A percentile compares a stretch with the other conserved stretches of the same genome.
These are phyloP conservation scores for Fremontodendron californicum DNA, from an alignment of 345 rosid species.

Conservation along the genomic window DNA sequence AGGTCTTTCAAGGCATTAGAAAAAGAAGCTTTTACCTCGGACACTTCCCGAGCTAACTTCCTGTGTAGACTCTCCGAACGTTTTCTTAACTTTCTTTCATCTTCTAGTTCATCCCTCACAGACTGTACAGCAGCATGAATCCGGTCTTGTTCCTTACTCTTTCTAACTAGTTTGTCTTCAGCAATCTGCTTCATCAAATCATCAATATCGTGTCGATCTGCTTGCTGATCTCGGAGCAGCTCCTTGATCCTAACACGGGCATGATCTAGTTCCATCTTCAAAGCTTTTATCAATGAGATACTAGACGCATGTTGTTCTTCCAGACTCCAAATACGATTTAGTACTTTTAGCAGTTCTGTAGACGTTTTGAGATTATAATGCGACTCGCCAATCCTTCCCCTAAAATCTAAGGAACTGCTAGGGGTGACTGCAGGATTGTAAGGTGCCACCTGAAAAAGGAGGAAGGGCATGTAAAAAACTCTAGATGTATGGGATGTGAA, in stretches of 20 bases:
- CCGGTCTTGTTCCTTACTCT: conserved; percentile 73
- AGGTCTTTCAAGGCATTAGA: conserved; percentile 53
- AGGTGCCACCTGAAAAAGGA: conserved; percentile 60
- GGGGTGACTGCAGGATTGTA: conserved; percentile 80
- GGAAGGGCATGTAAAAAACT: neutral
- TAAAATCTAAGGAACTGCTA: conserved; percentile 65
- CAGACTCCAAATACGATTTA: conserved; percentile 88
- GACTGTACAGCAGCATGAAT: conserved; percentile 70
- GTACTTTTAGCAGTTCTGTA: conserved; percentile 78
- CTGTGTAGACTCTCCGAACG: conserved; percentile 83
- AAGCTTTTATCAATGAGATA: conserved; percentile 58
- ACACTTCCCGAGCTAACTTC: conserved; percentile 75
- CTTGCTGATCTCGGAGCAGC: conserved; percentile 65
- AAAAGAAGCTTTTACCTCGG: conserved; percentile 60
- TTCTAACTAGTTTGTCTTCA: conserved; percentile 66
- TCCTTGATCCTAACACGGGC: conserved; percentile 66
- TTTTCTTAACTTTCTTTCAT: conserved; percentile 79
- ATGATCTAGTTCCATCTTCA: conserved; percentile 74
- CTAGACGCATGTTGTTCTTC: conserved; percentile 87
- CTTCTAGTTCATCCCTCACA: conserved; percentile 81
- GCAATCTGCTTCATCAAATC: conserved; percentile 83
- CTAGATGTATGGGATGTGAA: neutral
- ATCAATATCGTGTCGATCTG: conserved; percentile 70
- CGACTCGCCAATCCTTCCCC: conserved; percentile 62
- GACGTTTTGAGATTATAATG: conserved; percentile 81